Evolutionary conservation across 2,329 filamentous ascomycete species (phyloP).

Genomic region (Fusarium redolens): DNA sequence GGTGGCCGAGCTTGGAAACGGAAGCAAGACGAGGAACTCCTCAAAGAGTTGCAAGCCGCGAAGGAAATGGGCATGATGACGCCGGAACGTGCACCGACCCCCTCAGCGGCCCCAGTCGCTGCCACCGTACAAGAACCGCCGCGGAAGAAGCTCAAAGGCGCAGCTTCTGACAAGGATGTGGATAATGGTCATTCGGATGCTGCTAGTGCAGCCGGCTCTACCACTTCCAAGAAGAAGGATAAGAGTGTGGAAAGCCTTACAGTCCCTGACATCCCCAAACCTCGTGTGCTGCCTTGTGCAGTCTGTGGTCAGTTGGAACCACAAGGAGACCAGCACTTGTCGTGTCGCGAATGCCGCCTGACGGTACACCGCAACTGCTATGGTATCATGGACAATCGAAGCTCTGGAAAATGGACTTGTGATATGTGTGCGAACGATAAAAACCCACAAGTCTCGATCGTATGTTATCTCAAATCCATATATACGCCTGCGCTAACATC

Average conservation of each 20-base stretch:
- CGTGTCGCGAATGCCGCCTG: constrained; percentile 88
- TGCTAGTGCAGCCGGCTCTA: constrained; percentile 53
- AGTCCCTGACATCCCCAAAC: constrained; percentile 80
- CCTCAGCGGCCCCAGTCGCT: constrained; percentile 38
- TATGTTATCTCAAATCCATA: constrained; percentile 56
- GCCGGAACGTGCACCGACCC: constrained; percentile 58
- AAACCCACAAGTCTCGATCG: constrained; percentile 90
- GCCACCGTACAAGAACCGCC: constrained; percentile 62
- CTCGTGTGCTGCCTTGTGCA: constrained; percentile 83
- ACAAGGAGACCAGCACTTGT: constrained; percentile 76
- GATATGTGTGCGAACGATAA: constrained; percentile 97
- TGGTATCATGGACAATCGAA: constrained; percentile 78
- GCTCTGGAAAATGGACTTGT: constrained; percentile 86
- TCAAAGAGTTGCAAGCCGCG: constrained; percentile 76
- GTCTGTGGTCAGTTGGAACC: constrained; percentile 83
- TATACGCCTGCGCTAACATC: constrained; percentile 46
- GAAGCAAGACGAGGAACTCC: constrained; percentile 89
- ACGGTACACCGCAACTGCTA: constrained; percentile 95
- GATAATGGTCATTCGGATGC: constrained; percentile 61
- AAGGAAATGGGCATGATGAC: constrained; percentile 66
- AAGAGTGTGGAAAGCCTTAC: constrained; percentile 66
- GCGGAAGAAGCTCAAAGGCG: constrained; percentile 72
- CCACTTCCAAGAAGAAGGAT: constrained; percentile 69
- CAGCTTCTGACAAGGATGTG: constrained; percentile 61
- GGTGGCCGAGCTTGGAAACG: constrained; percentile 88